Conservation (phyloP, 2,329 filamentous ascomycete genomes). For the Colletotrichum cereale region DNA sequence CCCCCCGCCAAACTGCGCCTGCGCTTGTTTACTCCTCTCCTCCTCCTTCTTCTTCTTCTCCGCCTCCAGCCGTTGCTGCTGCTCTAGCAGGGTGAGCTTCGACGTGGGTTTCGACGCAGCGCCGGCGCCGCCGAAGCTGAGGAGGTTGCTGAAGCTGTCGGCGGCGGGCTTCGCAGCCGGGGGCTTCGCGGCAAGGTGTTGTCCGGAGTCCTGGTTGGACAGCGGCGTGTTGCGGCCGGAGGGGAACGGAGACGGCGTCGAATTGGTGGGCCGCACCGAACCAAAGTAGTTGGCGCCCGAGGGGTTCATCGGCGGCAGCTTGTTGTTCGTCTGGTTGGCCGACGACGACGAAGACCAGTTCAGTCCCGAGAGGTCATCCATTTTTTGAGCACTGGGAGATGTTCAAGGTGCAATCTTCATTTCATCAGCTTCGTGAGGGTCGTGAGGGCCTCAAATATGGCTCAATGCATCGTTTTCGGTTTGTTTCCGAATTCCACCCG, state of each 20-base stretch:
- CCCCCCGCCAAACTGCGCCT: conserved; percentile 81
- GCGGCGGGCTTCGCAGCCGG: conserved; percentile 64
- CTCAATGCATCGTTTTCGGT: conserved; percentile 40
- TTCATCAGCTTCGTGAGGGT: conserved; percentile 40
- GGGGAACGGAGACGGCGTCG: conserved; percentile 67
- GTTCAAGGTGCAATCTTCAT: conserved; percentile 24
- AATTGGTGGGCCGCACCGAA: conserved; percentile 66
- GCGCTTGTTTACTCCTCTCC: conserved; percentile 77
- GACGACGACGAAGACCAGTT: conserved; percentile 66
- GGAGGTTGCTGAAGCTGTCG: conserved; percentile 84
- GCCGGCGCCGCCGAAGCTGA: conserved; percentile 67
- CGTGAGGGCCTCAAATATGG: conserved; percentile 31
- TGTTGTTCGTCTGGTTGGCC: conserved; percentile 51
- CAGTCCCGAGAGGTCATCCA: conserved; percentile 73
- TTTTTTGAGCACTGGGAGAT: conserved; percentile 49
- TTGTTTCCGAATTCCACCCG: conserved; percentile 18
- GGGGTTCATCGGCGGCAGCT: conserved; percentile 59
- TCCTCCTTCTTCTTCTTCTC: conserved; percentile 80
- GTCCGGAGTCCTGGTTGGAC: conserved; percentile 61
- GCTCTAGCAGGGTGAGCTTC: conserved; percentile 83
- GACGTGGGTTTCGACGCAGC: conserved; percentile 70
- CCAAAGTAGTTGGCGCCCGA: conserved; percentile 58
- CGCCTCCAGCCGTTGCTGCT: conserved; percentile 75
- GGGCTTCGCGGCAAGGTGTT: conserved; percentile 56
- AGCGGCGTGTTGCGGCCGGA: conserved; percentile 70